Base-by-base conservation (phyloP, 2,329 filamentous ascomycete genomes). In the Penicillium sumatraense region DNA sequence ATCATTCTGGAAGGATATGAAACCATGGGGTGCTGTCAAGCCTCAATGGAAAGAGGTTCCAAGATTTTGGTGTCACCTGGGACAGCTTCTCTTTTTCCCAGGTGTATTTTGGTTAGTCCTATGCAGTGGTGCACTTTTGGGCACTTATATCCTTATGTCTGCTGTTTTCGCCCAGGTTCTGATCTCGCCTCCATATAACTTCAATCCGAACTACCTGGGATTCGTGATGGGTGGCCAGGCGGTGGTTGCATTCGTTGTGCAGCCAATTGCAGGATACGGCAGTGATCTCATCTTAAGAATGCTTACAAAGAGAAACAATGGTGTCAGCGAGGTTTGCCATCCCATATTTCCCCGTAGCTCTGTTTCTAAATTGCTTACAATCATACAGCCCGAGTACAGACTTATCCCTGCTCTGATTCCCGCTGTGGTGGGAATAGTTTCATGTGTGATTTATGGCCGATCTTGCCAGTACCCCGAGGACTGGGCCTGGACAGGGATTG, bases 151-250 rank as follows among this genome's bases (percentile, higher is more conserved):
- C 20, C 70, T 71, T 10, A 66, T 76, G 14, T 68, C 68, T 13
- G 73, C 72, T 1, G 76, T 73, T 0, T 77, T 75, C 54, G 68
- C 68, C 11, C 61, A 51, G 29, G 67, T 75, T 33, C 52, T 75
- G 33, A 60, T 65, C 5, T 57, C 62, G 5, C 59, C 72, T 2
- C 72, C 72, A 0, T 76, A 75, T 57, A 70, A 62, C 53, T 75
- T 71, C 66, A 60, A 67, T 3, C 53, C 64, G 0, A 58, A 63
- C 6, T 62, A 61, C 3, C 60, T 69, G 5, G 67, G 66, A 23
- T 75, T 73, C 54, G 68, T 72, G 36, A 71, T 70, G 58, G 60
- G 63, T 2, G 72, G 71, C 1, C 74, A 76, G 49, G 73, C 74
- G 31, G 62, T 74, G 2, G 67, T 66, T 6, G 64, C 70, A 1